These are phyloP conservation scores for Diaporthe longicolla DNA, from an alignment of 2,329 filamentous ascomycete genomes.

Conservation along the genomic window DNA sequence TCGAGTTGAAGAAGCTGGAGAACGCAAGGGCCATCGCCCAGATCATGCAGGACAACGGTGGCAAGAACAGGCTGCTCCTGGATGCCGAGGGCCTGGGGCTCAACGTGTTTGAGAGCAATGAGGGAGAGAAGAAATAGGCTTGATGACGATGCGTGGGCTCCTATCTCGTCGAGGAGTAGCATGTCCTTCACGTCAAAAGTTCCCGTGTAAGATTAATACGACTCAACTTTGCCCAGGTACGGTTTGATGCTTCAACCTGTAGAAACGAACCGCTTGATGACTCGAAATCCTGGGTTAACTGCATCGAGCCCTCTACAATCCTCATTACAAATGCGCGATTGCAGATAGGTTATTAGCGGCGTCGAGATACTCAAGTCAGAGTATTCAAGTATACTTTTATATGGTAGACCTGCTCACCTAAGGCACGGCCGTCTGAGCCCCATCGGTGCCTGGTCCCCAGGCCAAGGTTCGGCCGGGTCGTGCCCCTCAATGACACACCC, in stretches of 20 bases:
- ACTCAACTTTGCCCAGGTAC: slow-evolving; percentile 36
- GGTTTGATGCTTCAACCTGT: slow-evolving; percentile 26
- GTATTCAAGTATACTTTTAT: neutral
- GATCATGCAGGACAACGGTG: slow-evolving; percentile 86
- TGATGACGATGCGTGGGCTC: slow-evolving; percentile 29
- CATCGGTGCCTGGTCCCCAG: slow-evolving; percentile 16
- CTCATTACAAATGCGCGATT: neutral
- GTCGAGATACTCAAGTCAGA: neutral
- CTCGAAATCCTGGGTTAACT: neutral
- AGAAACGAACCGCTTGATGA: neutral
- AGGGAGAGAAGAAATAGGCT: slow-evolving; percentile 62
- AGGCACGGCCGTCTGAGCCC: neutral
- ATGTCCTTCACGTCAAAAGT: slow-evolving; percentile 10
- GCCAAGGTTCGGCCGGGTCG: neutral
- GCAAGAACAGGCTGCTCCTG: slow-evolving; percentile 93
- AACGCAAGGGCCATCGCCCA: slow-evolving; percentile 92
- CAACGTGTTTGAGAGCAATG: slow-evolving; percentile 77
- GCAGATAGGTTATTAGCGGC: neutral
- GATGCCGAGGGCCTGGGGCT: slow-evolving; percentile 92
- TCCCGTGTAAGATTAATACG: slow-evolving; percentile 41
- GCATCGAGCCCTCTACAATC: neutral
- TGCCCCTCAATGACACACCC: slow-evolving; percentile 32
- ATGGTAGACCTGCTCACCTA: neutral
- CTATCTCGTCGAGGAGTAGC: slow-evolving; percentile 29
- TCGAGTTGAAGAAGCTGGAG: slow-evolving; percentile 98